phyloP scores from a whole-genome alignment of 768 basidiomycete genomes.

The Boletus subcaerulescens region DNA sequence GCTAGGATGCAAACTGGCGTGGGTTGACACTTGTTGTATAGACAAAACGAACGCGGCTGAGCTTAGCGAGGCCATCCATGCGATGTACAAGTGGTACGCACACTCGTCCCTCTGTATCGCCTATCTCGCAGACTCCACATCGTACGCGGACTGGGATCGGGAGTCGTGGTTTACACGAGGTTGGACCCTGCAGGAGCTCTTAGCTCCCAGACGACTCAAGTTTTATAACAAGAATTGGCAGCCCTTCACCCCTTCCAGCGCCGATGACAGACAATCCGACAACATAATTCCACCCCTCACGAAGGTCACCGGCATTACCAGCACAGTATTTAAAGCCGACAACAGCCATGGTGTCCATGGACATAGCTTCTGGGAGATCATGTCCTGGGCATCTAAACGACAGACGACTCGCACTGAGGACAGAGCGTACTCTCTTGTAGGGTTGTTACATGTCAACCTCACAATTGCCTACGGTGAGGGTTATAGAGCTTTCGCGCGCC shows the following conservation, averaged over 20 bases:
- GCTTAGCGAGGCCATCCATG: constrained; percentile 20
- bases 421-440: constrained; percentile 14
- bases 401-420: constrained; percentile 21
- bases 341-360: not conserved
- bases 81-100: constrained; percentile 25
- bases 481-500: no score
- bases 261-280: not conserved
- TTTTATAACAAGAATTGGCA: constrained; percentile 17
- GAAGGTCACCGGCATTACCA: constrained; percentile 1
- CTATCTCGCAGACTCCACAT: constrained; percentile 8
- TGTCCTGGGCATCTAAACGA: constrained; percentile 5
- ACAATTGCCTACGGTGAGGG: no score
- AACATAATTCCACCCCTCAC: not conserved
- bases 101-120: constrained; percentile 19
- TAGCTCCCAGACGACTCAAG: constrained; percentile 14
- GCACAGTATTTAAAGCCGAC: not conserved
- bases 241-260: not conserved
- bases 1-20: constrained; percentile 2
- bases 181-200: not conserved
- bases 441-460: no score
- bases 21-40: constrained; percentile 23
- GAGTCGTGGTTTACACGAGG: not conserved
- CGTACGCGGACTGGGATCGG: not conserved
- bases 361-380: not conserved
- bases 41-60: constrained; percentile 14